These are phyloP conservation scores for Choanephora cucurbitarum DNA, from an alignment of 371 early-diverging fungal species.

Conservation along the genomic window DNA sequence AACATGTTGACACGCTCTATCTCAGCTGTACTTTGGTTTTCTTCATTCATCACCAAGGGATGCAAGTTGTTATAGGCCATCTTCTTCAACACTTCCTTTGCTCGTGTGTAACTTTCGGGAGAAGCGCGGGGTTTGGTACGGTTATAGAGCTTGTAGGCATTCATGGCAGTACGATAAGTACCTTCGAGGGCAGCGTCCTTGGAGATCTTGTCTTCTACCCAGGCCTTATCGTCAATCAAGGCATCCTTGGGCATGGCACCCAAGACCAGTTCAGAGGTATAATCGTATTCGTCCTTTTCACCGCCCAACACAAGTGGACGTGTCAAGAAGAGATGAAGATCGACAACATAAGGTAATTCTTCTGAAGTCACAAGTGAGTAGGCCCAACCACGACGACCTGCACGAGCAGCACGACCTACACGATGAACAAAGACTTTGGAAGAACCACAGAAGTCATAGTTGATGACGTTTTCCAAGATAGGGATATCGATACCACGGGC, in stretches of 20 bases:
- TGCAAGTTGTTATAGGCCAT: slow-evolving; percentile 70
- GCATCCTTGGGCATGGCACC: slow-evolving; percentile 77
- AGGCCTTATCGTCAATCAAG: slow-evolving; percentile 73
- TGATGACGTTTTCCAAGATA: slow-evolving; percentile 94
- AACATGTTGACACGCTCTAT: slow-evolving; percentile 68
- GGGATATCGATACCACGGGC: slow-evolving; percentile 99
- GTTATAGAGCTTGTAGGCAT: slow-evolving; percentile 86
- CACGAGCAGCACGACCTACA: slow-evolving; percentile 97
- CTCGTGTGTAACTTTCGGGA: slow-evolving; percentile 82
- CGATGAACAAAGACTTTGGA: slow-evolving; percentile 98
- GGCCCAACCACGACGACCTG: slow-evolving; percentile 92
- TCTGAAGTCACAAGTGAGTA: slow-evolving; percentile 88
- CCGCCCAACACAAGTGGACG: slow-evolving; percentile 70
- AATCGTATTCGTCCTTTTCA: slow-evolving; percentile 58
- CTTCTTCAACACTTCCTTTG: slow-evolving; percentile 77
- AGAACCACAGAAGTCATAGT: slow-evolving; percentile 94
- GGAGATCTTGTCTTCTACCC: slow-evolving; percentile 61
- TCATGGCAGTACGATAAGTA: slow-evolving; percentile 66
- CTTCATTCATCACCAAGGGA: slow-evolving; percentile 59
- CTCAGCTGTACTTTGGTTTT: slow-evolving; percentile 45
- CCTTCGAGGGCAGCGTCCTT: slow-evolving; percentile 67
- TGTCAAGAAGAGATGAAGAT: slow-evolving; percentile 90
- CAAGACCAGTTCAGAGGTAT: slow-evolving; percentile 80
- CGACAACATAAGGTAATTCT: slow-evolving; percentile 90
- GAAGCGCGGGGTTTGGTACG: slow-evolving; percentile 82